Conservation (phyloP, 2,329 filamentous ascomycete genomes). For the Aspergillus sojae region DNA sequence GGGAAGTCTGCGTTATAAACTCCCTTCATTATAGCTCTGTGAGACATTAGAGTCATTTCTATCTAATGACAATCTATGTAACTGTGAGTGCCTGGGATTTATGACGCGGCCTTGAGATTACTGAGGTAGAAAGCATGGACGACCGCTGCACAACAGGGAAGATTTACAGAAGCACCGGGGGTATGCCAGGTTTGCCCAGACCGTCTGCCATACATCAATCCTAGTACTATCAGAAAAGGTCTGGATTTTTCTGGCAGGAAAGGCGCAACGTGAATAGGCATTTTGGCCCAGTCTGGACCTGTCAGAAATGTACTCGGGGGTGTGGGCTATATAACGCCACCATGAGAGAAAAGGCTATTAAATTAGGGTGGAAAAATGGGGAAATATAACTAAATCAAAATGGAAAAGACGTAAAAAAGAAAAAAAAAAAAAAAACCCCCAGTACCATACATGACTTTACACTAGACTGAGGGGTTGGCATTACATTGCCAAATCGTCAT, state of each 20-base stretch:
- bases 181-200: neutral
- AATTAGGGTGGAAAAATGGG: neutral
- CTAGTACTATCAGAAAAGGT: neutral
- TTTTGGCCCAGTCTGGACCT: neutral
- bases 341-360: neutral
- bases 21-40: neutral
- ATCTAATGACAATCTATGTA: neutral
- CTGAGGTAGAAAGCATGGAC: neutral
- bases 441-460: neutral
- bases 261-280: neutral
- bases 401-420: too few species aligned
- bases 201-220: neutral
- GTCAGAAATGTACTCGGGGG: neutral
- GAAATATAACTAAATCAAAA: neutral
- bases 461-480: slow-evolving; percentile 4
- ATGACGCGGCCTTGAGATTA: neutral
- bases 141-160: neutral
- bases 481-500: slow-evolving; percentile 7
- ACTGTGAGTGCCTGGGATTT: neutral
- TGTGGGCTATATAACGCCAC: neutral
- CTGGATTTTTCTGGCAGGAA: neutral
- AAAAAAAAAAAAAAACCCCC: neutral
- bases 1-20: slow-evolving; percentile 36
- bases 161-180: neutral
- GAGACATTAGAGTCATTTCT: neutral